Evolutionary conservation across 257 asterid genomes (phyloP).

Genomic region (Fraxinus pennsylvanica): DNA sequence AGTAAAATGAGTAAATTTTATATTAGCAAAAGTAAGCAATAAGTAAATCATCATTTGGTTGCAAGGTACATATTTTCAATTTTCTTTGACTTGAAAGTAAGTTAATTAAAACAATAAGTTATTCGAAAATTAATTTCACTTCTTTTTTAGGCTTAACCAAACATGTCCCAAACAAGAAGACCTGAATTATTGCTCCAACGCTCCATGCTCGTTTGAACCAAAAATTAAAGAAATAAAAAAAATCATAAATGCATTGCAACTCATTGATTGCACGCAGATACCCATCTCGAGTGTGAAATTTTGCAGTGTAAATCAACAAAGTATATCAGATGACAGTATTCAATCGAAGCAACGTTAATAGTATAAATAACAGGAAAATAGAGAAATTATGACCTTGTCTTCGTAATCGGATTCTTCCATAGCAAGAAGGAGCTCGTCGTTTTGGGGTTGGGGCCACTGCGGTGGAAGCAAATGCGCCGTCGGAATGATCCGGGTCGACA

Average conservation of each 20-base stretch:
- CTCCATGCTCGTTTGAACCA: background rate
- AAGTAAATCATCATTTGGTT: background rate
- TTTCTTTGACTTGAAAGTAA: background rate
- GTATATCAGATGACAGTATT: background rate
- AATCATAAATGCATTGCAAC: background rate
- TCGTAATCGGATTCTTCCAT: constrained; percentile 86
- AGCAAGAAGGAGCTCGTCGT: constrained; percentile 86
- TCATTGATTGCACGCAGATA: background rate
- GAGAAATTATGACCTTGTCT: constrained; percentile 58
- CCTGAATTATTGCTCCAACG: background rate
- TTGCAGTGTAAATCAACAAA: background rate
- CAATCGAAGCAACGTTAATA: background rate
- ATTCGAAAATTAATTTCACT: background rate
- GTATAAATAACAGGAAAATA: background rate
- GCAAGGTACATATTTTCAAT: background rate
- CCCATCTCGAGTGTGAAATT: background rate
- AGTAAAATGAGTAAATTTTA: background rate
- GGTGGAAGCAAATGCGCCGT: constrained; percentile 72
- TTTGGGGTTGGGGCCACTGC: constrained; percentile 91
- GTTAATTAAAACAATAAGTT: background rate
- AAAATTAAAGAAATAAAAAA: background rate
- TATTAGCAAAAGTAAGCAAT: background rate
- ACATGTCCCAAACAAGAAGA: background rate
- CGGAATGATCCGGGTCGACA: constrained; percentile 73
- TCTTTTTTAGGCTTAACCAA: background rate